These are phyloP conservation scores for Sclerospora graminicola DNA, from an alignment of 352 stramenopile genomes.

Conservation along the genomic window DNA sequence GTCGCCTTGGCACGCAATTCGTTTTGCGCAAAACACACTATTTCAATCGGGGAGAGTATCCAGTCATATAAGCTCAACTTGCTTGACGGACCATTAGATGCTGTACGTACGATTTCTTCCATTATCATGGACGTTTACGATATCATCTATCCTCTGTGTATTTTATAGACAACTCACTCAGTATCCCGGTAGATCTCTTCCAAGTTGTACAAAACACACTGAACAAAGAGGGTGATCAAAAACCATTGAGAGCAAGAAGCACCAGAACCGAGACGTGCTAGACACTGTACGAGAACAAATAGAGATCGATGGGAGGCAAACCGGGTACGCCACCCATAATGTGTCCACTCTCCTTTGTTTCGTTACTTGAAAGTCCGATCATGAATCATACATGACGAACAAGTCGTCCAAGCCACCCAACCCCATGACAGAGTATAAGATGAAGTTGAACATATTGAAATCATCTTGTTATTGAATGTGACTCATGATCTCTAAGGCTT, in stretches of 20 bases:
- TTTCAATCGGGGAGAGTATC: no score
- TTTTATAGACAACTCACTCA: no score
- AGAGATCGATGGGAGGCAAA: constrained; percentile 10
- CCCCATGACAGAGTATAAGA: constrained; percentile 8
- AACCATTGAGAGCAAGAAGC: constrained; percentile 50
- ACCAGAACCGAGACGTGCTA: constrained; percentile 48
- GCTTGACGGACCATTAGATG: no score
- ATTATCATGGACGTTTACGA: no score
- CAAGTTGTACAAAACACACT: constrained; percentile 42
- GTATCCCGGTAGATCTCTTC: constrained; percentile 19
- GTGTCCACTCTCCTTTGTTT: not conserved
- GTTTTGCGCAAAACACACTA: no score
- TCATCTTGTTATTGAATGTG: constrained; percentile 17
- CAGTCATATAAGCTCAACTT: no score
- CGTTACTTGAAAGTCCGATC: not conserved
- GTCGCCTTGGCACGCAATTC: no score
- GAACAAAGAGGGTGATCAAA: constrained; percentile 39
- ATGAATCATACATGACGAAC: constrained; percentile 14
- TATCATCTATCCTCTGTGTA: no score
- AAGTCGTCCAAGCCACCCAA: constrained; percentile 11
- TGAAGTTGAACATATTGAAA: constrained; percentile 8
- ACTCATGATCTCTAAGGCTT: constrained; percentile 14
- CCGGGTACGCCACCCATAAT: constrained; percentile 3
- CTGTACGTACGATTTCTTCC: no score
- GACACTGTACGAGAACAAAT: constrained; percentile 38